These are phyloP conservation scores for Musa schizocarpa DNA, from an alignment of 176 grass and related monocot species.

Conservation along the genomic window DNA sequence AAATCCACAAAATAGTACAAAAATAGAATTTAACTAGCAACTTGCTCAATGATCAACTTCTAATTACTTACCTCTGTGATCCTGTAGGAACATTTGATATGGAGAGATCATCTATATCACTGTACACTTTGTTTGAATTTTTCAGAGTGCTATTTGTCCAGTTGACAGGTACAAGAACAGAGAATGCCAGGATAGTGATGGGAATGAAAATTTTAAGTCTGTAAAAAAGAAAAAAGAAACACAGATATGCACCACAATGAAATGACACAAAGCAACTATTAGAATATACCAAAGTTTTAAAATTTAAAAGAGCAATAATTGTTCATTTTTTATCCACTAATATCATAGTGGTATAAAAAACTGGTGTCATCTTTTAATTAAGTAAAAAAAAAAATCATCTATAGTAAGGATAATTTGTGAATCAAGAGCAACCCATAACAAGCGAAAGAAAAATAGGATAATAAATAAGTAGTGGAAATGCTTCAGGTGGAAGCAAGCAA, in stretches of 20 bases:
- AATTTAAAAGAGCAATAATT: neutral
- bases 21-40: neutral
- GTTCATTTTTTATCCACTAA: neutral
- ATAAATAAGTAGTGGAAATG: too few species aligned
- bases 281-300: neutral
- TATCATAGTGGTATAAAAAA: neutral
- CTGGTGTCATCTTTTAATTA: neutral
- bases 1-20: too few species aligned
- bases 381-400: too few species aligned
- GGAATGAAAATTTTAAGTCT: conserved; percentile 97
- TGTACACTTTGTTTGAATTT: conserved; percentile 31
- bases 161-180: conserved; percentile 83
- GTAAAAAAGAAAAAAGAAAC: conserved; percentile 11
- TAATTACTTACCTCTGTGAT: conserved; percentile 56
- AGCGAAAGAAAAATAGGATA: too few species aligned
- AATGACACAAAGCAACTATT: neutral
- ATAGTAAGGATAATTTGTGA: too few species aligned
- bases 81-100: conserved; percentile 85
- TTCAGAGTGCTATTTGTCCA: conserved; percentile 80
- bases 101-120: conserved; percentile 75
- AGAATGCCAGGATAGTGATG: conserved; percentile 70
- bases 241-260: conserved; percentile 1
- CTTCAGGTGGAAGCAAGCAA: too few species aligned
- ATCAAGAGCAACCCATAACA: too few species aligned
- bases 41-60: neutral